A percentile compares a stretch with the other conserved stretches of the same genome.
Conservation (phyloP, 2,329 filamentous ascomycete genomes). For the Xylaria sp. region DNA sequence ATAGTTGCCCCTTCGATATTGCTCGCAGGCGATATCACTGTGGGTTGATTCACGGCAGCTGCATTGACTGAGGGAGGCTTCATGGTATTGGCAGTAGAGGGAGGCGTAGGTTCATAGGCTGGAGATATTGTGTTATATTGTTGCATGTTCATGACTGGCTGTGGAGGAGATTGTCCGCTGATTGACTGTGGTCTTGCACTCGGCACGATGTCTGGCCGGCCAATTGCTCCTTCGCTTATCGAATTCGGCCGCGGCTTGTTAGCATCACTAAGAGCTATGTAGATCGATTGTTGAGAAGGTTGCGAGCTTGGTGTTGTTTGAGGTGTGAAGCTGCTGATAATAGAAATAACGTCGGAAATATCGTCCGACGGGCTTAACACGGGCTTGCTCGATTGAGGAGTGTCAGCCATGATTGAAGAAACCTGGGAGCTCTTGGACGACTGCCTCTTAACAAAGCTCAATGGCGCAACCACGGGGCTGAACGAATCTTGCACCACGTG, state of each 20-base stretch:
- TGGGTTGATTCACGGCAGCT: background rate
- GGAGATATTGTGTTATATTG: constrained; percentile 4
- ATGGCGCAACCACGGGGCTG: constrained; percentile 38
- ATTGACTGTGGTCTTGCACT: constrained; percentile 9
- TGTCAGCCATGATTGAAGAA: constrained; percentile 22
- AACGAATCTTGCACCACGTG: constrained; percentile 6
- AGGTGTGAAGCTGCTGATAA: constrained; percentile 29
- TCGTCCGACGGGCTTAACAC: constrained; percentile 17
- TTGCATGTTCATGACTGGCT: constrained; percentile 10
- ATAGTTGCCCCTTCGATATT: constrained; percentile 6
- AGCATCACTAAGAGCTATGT: background rate
- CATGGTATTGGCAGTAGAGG: background rate
- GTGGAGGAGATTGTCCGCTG: constrained; percentile 2
- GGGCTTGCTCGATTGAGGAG: constrained; percentile 3
- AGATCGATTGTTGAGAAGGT: constrained; percentile 2
- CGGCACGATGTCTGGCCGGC: background rate
- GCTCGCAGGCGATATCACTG: constrained; percentile 5
- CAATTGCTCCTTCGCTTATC: background rate
- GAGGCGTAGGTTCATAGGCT: background rate
- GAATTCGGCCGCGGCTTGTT: constrained; percentile 7
- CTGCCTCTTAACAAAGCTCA: constrained; percentile 39
- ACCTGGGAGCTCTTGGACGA: constrained; percentile 35
- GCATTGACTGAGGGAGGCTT: constrained; percentile 4
- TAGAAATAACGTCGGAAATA: constrained; percentile 39
- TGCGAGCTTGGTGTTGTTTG: constrained; percentile 22